Base-by-base conservation (phyloP, 1,284 basidiomycete species). In the Ustanciosporium gigantosporum region DNA sequence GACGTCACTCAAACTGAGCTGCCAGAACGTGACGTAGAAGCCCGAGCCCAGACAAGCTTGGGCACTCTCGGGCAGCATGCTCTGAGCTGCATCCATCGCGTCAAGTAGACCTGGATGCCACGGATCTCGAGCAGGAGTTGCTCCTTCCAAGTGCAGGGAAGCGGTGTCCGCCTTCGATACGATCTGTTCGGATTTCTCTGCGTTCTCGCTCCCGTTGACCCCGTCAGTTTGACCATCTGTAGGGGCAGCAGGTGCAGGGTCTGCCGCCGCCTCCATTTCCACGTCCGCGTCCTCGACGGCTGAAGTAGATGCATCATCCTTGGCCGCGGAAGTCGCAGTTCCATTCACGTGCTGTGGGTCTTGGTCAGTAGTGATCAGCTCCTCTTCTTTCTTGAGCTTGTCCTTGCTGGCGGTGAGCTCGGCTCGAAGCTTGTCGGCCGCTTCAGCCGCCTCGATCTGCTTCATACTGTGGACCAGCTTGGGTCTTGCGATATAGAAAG, bases 21-120 rank as follows among this genome's bases (percentile, higher is more conserved):
- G 75, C 75, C 75, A 77, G 46, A 77, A 77, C 7, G 75, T 73
- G n/a, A 70, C 67, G 41, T 65, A 77, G 46, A 76, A 76, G 19
- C 64, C 50, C 15, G 58, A 46, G 31, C 74, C 71, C 5, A 76
- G 43, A 9, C 49, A 31, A 6, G 64, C 45, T 16, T 53, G 61
- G 4, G 57, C 68, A 1, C 38, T 20, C 2, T 56, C 57, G 3
- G 72, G 64, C 11, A 76, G 55, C 39, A 67, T 50, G 15, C 57
- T 31, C 17, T 50, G 47, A 1, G 73, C 66, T 8, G 51, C 67
- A 2, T 47, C 49, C 32, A 71, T 56, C 2, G 65, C 62, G 21
- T 69, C 66, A 17, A 34, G n/a, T n/a, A 77, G 42, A 17, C 66
- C 74, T 9, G 62, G 36, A 17, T 71, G 72, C 74, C 74, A 77